Percentiles rank a stretch among this genome's conserved stretches.
Conservation (phyloP, 1,284 basidiomycete genomes). For the Trichosporon sp. region DNA sequence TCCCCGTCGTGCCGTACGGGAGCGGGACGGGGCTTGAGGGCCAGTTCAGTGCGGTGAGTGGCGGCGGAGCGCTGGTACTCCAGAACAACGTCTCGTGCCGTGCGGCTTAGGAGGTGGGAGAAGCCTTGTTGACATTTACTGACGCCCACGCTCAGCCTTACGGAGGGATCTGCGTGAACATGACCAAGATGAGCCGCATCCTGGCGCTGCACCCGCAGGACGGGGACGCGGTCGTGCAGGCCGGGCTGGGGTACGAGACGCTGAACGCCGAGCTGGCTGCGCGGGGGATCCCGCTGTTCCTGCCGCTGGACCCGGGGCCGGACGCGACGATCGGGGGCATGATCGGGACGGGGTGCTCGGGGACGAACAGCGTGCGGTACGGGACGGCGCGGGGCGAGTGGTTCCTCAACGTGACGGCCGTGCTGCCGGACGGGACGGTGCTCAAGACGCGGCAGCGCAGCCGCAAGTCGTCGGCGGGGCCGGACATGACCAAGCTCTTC, state of each 20-base stretch:
- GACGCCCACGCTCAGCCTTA: conserved; percentile 27
- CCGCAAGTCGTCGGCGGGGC: conserved; percentile 83
- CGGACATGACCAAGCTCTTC: conserved; percentile 83
- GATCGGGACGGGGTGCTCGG: conserved; percentile 64
- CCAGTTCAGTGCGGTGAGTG: conserved; percentile 26
- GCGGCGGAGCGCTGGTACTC: conserved; percentile 5
- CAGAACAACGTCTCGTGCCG: too few species aligned
- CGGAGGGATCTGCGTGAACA: conserved; percentile 76
- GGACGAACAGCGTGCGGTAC: conserved; percentile 78
- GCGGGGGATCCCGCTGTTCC: conserved; percentile 72
- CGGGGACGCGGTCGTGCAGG: conserved; percentile 72
- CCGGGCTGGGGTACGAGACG: conserved; percentile 75
- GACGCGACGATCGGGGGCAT: conserved; percentile 85
- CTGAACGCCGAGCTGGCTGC: conserved; percentile 69
- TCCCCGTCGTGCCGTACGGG: conserved; percentile 40
- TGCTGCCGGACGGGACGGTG: conserved; percentile 79
- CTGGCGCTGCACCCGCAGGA: conserved; percentile 61
- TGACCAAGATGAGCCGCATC: conserved; percentile 75
- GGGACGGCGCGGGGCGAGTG: conserved; percentile 76
- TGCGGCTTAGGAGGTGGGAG: neutral
- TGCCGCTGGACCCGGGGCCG: conserved; percentile 64
- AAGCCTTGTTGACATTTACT: neutral
- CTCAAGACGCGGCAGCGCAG: conserved; percentile 84
- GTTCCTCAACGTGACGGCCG: conserved; percentile 60
- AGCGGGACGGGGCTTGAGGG: conserved; percentile 41